These are phyloP conservation scores for Didymella pomorum DNA, from an alignment of 2,329 filamentous ascomycete species.

Conservation along the genomic window DNA sequence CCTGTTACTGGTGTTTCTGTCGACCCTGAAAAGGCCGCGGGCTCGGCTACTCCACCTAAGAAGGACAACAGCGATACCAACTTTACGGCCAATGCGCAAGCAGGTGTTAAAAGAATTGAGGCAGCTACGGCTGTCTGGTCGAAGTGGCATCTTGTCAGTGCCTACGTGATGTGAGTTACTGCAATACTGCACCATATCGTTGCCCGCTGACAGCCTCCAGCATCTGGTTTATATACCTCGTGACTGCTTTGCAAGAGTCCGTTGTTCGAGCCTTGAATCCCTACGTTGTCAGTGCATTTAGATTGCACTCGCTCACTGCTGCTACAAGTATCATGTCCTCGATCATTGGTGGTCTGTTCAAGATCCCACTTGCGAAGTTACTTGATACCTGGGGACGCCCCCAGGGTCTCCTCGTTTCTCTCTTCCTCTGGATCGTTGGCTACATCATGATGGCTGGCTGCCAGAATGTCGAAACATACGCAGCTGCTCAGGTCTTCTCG, in stretches of 20 bases:
- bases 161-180: conserved; percentile 45
- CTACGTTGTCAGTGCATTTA: conserved; percentile 49
- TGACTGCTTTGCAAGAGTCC: conserved; percentile 56
- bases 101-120: conserved; percentile 37
- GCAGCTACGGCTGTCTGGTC: conserved; percentile 51
- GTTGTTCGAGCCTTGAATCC: conserved; percentile 50
- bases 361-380: conserved; percentile 50
- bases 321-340: conserved; percentile 45
- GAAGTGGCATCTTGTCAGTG: conserved; percentile 43
- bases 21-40: background rate
- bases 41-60: background rate
- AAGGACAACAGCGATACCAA: background rate
- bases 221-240: conserved; percentile 57
- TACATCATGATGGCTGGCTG: background rate
- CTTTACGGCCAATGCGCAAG: background rate
- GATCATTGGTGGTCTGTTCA: conserved; percentile 45
- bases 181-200: background rate
- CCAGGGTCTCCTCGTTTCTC: conserved; percentile 42
- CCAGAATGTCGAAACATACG: background rate
- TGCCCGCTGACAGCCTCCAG: conserved; percentile 31
- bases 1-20: background rate
- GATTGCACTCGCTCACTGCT: conserved; percentile 43
- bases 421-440: conserved; percentile 21
- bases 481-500: background rate
- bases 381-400: conserved; percentile 51